These are phyloP conservation scores for Amphicarpaea edgeworthii DNA, from an alignment of 306 rosid genomes.

Conservation along the genomic window DNA sequence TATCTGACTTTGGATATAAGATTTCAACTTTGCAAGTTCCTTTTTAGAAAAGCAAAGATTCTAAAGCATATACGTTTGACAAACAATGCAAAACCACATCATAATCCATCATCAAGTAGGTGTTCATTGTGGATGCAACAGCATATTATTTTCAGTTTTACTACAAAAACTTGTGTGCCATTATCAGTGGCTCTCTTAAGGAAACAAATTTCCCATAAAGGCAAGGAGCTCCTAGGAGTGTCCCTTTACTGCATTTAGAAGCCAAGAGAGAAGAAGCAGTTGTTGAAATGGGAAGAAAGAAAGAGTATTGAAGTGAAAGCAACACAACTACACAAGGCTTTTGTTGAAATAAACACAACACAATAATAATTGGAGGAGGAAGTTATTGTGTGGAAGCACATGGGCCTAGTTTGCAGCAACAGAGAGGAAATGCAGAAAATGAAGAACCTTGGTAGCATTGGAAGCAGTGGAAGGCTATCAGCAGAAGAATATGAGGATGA, in stretches of 20 bases:
- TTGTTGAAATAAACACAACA: conserved; percentile 41
- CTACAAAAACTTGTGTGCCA: conserved; percentile 21
- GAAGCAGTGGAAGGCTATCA: conserved; percentile 69
- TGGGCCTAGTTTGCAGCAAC: conserved; percentile 42
- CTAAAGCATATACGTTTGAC: background rate
- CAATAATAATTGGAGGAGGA: conserved; percentile 8
- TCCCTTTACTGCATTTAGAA: conserved; percentile 56
- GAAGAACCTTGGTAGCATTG: conserved; percentile 67
- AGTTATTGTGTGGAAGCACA: conserved; percentile 41
- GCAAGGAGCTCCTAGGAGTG: conserved; percentile 8
- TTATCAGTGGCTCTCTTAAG: conserved; percentile 5
- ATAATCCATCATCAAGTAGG: conserved; percentile 30
- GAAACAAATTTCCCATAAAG: conserved; percentile 26
- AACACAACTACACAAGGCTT: conserved; percentile 41
- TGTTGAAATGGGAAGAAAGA: conserved; percentile 49
- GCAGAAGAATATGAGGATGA: conserved; percentile 67
- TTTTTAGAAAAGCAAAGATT: conserved; percentile 41
- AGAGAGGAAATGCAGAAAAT: conserved; percentile 57
- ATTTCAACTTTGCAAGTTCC: conserved; percentile 41
- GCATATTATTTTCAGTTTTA: conserved; percentile 35
- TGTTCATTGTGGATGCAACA: conserved; percentile 34
- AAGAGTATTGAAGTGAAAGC: conserved; percentile 65
- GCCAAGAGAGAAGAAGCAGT: conserved; percentile 52
- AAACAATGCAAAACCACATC: conserved; percentile 36
- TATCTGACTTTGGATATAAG: conserved; percentile 49